Evolutionary conservation across 495 filamentous ascomycete species (phyloP), one percentile per base, ranked within the genome.

Genomic region (Penicillium cosmopolitanum): DNA sequence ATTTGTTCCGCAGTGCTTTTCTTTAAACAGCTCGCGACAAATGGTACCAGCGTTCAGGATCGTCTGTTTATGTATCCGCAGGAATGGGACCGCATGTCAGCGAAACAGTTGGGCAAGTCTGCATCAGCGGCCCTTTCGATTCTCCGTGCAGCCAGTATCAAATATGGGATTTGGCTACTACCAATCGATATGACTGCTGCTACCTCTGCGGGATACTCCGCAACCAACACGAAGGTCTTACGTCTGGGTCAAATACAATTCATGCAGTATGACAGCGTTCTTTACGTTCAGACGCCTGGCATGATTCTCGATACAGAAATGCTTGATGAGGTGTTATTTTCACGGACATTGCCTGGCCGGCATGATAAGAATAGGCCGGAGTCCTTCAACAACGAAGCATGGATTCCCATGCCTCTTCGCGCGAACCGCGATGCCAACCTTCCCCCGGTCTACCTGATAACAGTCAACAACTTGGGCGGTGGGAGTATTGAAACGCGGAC

Each of bases 31-130:
- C 69, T 80, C 36, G 58, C 71, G 3, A 70, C 67, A 10, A 76
- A 76, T 18, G 65, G 63, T 53, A 74, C 73, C 12, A 67, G 57
- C 23, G 60, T 79, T 40, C 74, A 78, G 48, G 77, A 80, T 50
- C 77, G 77, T n/a, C 68, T 80, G 28, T 80, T 80, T 51, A 78
- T 80, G 76, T 80, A 80, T 61, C 77, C 77, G 19, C 65, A 70
- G 51, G 72, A 78, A 65, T 80, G 77, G 77, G 77, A 80, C 48
- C 38, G 64, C 33, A 70, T 70, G 63, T 63, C 65, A 3, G 43
- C 63, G 6, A 61, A 57, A 21, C 56, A 63, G 15, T 58, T 75
- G 9, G 62, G 74, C 1, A 61, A 66, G 21, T 55, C 69, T 0
- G 67, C 74, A 42, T 62, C 69, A 7, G 57, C 53, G 15, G 76